These are phyloP conservation scores for Eleusine indica DNA, from an alignment of 176 grass and related monocot genomes.

Conservation along the genomic window DNA sequence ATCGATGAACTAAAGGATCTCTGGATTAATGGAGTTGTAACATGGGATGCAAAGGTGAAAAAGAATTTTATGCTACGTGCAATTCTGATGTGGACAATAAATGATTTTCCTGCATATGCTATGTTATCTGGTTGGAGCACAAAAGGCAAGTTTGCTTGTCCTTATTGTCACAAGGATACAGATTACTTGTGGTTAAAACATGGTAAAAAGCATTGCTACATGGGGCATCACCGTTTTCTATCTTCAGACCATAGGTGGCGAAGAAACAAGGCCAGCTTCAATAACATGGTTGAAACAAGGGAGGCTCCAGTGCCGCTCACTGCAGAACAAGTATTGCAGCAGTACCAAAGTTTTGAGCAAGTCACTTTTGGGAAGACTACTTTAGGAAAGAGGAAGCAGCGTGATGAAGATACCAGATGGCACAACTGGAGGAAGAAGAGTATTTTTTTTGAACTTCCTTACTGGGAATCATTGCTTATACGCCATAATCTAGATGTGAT, in stretches of 20 bases:
- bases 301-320: neutral
- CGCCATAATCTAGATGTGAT: too few species aligned
- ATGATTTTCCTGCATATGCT: neutral
- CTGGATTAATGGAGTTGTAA: neutral
- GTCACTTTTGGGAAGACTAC: neutral
- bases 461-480: too few species aligned
- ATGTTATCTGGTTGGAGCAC: conserved; percentile 24
- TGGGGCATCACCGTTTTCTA: neutral
- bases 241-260: neutral
- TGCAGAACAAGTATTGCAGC: neutral
- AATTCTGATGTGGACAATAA: neutral
- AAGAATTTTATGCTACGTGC: neutral
- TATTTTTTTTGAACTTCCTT: too few species aligned
- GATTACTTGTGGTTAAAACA: neutral
- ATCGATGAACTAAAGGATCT: neutral
- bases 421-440: too few species aligned
- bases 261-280: neutral
- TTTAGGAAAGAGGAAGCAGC: neutral
- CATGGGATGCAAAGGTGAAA: neutral
- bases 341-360: neutral
- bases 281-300: neutral
- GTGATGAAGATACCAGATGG: neutral
- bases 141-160: conserved; percentile 10
- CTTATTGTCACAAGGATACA: neutral
- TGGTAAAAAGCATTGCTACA: neutral